Evolutionary conservation across 768 basidiomycete genomes (phyloP).

Genomic region (Auricularia sp.): DNA sequence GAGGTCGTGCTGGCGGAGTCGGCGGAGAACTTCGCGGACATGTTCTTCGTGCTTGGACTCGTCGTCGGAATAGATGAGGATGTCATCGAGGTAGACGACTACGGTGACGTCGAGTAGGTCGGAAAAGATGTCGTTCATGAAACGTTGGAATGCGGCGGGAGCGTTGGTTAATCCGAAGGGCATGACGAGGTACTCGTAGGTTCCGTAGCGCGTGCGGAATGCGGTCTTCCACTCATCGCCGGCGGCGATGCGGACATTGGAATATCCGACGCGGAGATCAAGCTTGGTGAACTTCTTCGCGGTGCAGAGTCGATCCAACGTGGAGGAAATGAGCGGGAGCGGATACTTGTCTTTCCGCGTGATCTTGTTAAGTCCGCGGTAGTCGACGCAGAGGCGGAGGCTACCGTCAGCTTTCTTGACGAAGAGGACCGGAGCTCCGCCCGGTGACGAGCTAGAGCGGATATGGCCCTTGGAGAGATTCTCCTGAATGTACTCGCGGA

Average conservation of each 20-base stretch:
- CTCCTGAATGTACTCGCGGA: conserved; percentile 27
- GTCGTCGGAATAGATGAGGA: conserved; percentile 32
- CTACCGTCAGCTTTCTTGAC: no score
- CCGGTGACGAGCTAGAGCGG: conserved; percentile 18
- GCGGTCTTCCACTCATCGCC: conserved; percentile 38
- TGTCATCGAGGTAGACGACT: conserved; percentile 36
- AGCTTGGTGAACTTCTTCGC: conserved; percentile 12
- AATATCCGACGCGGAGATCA: conserved; percentile 32
- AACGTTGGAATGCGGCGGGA: conserved; percentile 34
- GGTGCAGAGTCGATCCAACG: conserved; percentile 23
- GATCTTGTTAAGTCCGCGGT: conserved; percentile 5
- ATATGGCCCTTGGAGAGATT: conserved; percentile 30
- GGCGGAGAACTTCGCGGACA: conserved; percentile 25
- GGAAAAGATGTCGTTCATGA: conserved; percentile 19
- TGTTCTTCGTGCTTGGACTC: conserved; percentile 25
- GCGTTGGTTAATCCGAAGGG: conserved; percentile 30
- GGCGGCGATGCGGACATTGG: conserved; percentile 31
- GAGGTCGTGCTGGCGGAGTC: conserved; percentile 21
- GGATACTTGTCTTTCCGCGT: conserved; percentile 27
- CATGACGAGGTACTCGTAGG: conserved; percentile 33
- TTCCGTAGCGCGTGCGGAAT: conserved; percentile 28
- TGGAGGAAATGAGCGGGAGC: conserved; percentile 24
- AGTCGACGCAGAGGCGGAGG: no score
- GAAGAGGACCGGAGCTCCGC: conserved; percentile 8
- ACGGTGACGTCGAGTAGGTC: conserved; percentile 29